Conservation (phyloP, 768 basidiomycete species). For the Cystofilobasidium capitatum region DNA sequence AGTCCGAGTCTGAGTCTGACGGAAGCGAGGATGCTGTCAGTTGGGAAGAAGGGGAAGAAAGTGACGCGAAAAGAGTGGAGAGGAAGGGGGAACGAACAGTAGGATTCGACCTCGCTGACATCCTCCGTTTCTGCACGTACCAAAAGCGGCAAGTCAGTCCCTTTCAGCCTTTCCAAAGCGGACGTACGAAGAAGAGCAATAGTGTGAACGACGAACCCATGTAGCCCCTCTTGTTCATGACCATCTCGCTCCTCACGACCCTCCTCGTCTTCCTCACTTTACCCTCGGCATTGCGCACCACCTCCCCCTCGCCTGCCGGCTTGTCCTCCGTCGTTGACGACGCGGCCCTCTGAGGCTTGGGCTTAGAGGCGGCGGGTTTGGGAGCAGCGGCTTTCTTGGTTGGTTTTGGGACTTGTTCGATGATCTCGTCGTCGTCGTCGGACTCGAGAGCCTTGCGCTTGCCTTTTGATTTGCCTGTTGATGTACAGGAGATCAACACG, state of each 20-base stretch:
- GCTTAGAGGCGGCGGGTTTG: neutral
- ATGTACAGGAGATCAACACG: neutral
- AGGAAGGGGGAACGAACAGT: neutral
- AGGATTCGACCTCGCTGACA: neutral
- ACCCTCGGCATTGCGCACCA: neutral
- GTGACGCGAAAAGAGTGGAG: too few relatives aligned
- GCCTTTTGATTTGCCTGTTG: neutral
- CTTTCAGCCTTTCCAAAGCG: too few relatives aligned
- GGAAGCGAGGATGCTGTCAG: neutral
- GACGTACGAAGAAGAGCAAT: too few relatives aligned
- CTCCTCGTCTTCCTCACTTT: neutral
- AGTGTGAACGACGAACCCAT: neutral
- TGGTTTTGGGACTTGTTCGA: neutral
- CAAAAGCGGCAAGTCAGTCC: too few relatives aligned
- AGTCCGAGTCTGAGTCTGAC: neutral
- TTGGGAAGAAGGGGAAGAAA: neutral
- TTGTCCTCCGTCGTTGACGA: neutral
- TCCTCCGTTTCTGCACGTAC: neutral
- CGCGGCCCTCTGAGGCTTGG: too few relatives aligned
- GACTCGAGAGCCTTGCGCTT: neutral
- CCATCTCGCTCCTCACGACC: neutral
- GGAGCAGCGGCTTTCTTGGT: neutral
- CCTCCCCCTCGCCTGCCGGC: neutral
- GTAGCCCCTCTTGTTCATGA: neutral
- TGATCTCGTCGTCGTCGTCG: neutral